phyloP scores from a whole-genome alignment of 176 grass and related monocot species.

The Triticum turgidum region DNA sequence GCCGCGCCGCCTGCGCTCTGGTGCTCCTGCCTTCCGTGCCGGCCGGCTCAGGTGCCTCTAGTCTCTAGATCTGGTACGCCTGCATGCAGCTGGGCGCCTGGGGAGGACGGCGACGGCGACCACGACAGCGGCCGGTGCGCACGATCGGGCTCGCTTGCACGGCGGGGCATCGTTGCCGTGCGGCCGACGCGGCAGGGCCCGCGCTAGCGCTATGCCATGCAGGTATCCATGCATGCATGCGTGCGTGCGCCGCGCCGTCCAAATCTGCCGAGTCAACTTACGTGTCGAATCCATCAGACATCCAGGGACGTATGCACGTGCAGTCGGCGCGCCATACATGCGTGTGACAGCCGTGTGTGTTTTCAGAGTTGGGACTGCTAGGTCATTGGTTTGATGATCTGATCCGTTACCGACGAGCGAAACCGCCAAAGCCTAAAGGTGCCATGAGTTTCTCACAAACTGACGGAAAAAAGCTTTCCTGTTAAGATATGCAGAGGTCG shows the following conservation, averaged over 20 bases:
- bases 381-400: background rate
- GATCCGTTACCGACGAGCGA: background rate
- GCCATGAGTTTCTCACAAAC: no score
- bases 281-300: background rate
- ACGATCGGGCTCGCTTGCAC: slow-evolving; percentile 21
- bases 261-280: background rate
- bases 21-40: background rate
- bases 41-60: slow-evolving; percentile 24
- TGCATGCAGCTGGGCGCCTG: background rate
- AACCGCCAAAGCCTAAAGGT: background rate
- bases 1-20: slow-evolving; percentile 12
- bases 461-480: no score
- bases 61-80: background rate
- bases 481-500: no score
- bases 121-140: background rate
- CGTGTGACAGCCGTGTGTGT: background rate
- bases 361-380: background rate
- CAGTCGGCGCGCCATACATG: background rate
- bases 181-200: slow-evolving; percentile 2
- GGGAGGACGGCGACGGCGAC: background rate
- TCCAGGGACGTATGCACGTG: background rate
- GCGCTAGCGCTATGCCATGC: background rate
- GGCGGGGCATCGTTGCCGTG: slow-evolving; percentile 24
- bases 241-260: background rate
- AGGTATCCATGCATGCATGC: background rate